Base-by-base conservation (phyloP, 139 green algal species). In the Yamagishiella unicocca region DNA sequence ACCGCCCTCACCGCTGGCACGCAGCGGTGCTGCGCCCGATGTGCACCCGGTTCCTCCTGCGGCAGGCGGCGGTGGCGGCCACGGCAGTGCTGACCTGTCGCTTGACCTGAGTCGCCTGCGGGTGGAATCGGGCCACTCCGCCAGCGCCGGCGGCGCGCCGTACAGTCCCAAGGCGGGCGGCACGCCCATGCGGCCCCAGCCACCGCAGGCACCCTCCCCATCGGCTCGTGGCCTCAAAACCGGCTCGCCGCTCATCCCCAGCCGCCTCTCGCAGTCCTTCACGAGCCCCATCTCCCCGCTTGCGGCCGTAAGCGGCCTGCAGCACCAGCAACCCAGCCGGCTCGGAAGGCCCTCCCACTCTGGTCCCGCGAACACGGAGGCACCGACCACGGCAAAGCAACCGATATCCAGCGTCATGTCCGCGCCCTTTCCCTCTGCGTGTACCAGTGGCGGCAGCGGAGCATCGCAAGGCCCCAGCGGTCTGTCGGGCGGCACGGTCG, bases 221-320 rank as follows among this genome's bases (percentile, higher is more conserved):
- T 80, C 67, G 0, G 46, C 82, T 1, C 67, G 82, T 21, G 82
- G 82, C 31, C 68, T 79, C 5, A 80, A 72, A 38, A 71, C 7
- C 29, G 67, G 66, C 67, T 87, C 82, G 0, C 82, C 82, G 46
- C 82, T 87, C 25, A 80, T 87, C 67, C 82, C 82, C 21, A 79
- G 62, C 45, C 82, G 82, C 33, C 67, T 87, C 1, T 72, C 46
- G 4, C 82, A 87, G 33, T 87, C 82, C 46, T 87, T 87, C 45
- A 87, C 82, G 8, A 81, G 67, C 50, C 35, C 82, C 14, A 31
- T 80, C 6, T 87, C 82, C 35, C 82, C 82, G 10, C 37, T 87
- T 25, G 82, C 82, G 1, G 27, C 35, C 1, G 67, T 27, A 17
- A 33, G 37, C 43, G n/a, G 37, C 38, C 72, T n/a, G 72, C n/a